Percentiles rank a stretch among this genome's conserved stretches.
Conservation (phyloP, 306 rosid genomes). For the Vigna mungo region DNA sequence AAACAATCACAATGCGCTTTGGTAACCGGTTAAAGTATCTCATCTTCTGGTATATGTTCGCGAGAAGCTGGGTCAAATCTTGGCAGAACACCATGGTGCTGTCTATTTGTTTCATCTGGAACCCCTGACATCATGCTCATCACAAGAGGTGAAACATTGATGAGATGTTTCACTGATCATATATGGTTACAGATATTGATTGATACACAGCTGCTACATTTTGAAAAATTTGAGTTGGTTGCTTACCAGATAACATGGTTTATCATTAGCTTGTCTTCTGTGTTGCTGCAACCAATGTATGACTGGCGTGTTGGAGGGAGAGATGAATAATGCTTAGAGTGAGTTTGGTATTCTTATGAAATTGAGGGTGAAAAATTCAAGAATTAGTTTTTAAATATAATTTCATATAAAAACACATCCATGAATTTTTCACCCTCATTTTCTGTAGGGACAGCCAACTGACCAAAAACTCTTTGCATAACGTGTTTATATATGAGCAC, state of each 20-base stretch:
- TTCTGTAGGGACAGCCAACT: constrained; percentile 34
- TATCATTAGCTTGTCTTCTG: constrained; percentile 41
- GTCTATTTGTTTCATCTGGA: constrained; percentile 41
- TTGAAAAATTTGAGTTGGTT: constrained; percentile 41
- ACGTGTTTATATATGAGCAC: constrained; percentile 28
- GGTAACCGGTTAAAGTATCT: constrained; percentile 36
- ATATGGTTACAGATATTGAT: constrained; percentile 54
- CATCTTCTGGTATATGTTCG: constrained; percentile 22
- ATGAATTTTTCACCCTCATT: constrained; percentile 54
- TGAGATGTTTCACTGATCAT: constrained; percentile 49
- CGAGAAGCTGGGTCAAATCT: constrained; percentile 42
- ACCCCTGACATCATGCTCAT: constrained; percentile 39
- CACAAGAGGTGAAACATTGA: constrained; percentile 46
- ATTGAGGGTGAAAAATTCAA: constrained; percentile 55
- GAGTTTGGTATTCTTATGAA: constrained; percentile 44
- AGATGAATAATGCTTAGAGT: constrained; percentile 38
- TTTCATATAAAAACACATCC: constrained; percentile 33
- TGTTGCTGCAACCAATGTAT: constrained; percentile 40
- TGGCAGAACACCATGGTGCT: constrained; percentile 38
- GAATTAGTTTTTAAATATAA: constrained; percentile 32
- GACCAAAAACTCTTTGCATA: constrained; percentile 31
- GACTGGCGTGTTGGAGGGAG: constrained; percentile 24
- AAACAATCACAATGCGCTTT: constrained; percentile 26
- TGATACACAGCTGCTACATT: constrained; percentile 53
- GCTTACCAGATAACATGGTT: constrained; percentile 39